Base-by-base conservation (phyloP, 257 asterid genomes). In the Leptodermis oblonga region DNA sequence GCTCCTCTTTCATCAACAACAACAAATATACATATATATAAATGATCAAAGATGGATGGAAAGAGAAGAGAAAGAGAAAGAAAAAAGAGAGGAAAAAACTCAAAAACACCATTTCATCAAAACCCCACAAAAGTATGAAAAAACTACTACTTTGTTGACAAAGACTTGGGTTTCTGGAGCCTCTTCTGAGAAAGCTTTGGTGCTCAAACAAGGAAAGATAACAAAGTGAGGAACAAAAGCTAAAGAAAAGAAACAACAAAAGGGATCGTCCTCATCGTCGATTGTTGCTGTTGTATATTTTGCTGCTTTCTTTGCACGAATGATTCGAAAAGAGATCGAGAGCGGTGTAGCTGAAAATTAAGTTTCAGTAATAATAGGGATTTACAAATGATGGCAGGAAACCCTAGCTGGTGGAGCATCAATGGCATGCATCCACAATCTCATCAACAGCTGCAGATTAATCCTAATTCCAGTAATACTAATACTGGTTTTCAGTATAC, bases 401-500 rank as follows among this genome's bases (percentile, higher is more conserved):
- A 90, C 97, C 96, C 98, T 90, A 81, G 73, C 60, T 88, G 95
- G 95, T 90, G 97, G 97, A 86, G 86, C 85, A 87, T 79, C 59
- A 78, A 36, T 59, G 52, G 69, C 71, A 70, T 81, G 85, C 79
- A 78, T 60, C 82, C 83, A 33, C 72, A 79, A 17, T 36, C 76
- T 69, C 82, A 70, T 48, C 78, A 56, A 13, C 80, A 68, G 8
- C 79, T 56, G 22, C 76, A 65, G 28, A 66, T 39, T 28, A 33
- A 18, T 14, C 34, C 39, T 36, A 62, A 34, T 62, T 25, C 48
- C 18, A 26, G 12, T 36, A 36, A 61, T 75, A n/a, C 78, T 42
- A 30, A 70, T 6, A 26, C 83, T 54, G 20, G 75, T 17, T 45
- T 30, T 18, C 69, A 49, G 4, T 48, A 10, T 51, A 34, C 68